Conservation (phyloP, 257 asterid species). For the Nicotiana knightiana region DNA sequence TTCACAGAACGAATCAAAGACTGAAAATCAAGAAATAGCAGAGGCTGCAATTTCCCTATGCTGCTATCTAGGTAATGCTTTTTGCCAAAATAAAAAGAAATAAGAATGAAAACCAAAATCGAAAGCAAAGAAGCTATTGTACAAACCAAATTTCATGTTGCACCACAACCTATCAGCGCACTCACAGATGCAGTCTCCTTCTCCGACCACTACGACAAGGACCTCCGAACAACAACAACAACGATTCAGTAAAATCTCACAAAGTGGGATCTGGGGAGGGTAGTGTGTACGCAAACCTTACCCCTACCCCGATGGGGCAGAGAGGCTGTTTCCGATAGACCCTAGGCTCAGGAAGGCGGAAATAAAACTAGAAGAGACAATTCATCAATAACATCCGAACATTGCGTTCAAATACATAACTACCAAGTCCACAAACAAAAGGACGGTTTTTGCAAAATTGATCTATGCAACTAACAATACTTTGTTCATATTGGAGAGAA, state of each 20-base stretch:
- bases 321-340: too few species aligned
- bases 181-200: background rate
- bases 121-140: background rate
- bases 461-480: background rate
- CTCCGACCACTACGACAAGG: background rate
- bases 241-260: too few species aligned
- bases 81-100: background rate
- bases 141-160: slow-evolving; percentile 14
- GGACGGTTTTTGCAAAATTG: background rate
- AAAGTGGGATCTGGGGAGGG: too few species aligned
- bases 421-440: background rate
- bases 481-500: background rate
- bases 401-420: background rate
- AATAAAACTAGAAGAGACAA: too few species aligned
- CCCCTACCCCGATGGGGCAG: too few species aligned
- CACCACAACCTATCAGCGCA: slow-evolving; percentile 11
- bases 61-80: slow-evolving; percentile 2
- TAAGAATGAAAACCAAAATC: background rate
- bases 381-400: background rate
- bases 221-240: background rate
- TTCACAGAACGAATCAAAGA: slow-evolving; percentile 20
- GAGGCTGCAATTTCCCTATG: slow-evolving; percentile 11
- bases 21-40: slow-evolving; percentile 22
- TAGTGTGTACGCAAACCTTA: too few species aligned
- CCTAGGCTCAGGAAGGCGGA: too few species aligned